A percentile compares a stretch with the other conserved stretches of the same genome.
phyloP scores from a whole-genome alignment of 176 grass and related monocot species.

The Bothriochloa decipiens region DNA sequence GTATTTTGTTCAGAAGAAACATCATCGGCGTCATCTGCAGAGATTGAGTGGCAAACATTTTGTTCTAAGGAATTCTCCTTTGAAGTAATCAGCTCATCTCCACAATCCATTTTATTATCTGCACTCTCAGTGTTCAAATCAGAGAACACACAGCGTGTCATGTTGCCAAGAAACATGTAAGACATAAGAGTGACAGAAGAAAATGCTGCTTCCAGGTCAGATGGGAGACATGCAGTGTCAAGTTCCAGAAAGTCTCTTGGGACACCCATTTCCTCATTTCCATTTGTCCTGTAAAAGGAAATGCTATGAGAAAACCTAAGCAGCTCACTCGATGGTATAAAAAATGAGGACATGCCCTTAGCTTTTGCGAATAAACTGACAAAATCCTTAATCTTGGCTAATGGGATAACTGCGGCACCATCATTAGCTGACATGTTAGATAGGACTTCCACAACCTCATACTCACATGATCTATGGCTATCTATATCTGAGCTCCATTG shows the following conservation, averaged over 20 bases:
- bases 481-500: constrained; percentile 71
- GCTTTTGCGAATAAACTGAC: constrained; percentile 70
- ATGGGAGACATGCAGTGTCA: constrained; percentile 81
- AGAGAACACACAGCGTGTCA: constrained; percentile 4
- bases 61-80: constrained; percentile 27
- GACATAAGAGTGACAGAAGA: constrained; percentile 52
- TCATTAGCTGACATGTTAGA: constrained; percentile 50
- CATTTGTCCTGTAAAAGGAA: constrained; percentile 67
- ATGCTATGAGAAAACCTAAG: constrained; percentile 89
- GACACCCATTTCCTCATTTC: constrained; percentile 65
- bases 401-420: constrained; percentile 60
- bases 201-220: constrained; percentile 61
- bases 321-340: constrained; percentile 61
- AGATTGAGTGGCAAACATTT: background rate
- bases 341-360: constrained; percentile 41
- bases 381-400: constrained; percentile 77
- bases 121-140: constrained; percentile 31
- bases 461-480: constrained; percentile 66
- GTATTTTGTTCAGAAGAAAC: constrained; percentile 34
- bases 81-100: constrained; percentile 19
- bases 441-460: constrained; percentile 72
- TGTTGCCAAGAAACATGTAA: constrained; percentile 40
- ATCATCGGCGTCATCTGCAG: constrained; percentile 28
- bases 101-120: constrained; percentile 13
- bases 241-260: constrained; percentile 86